Conservation (phyloP, 2,329 filamentous ascomycete species). For the Pseudogymnoascus sp. region DNA sequence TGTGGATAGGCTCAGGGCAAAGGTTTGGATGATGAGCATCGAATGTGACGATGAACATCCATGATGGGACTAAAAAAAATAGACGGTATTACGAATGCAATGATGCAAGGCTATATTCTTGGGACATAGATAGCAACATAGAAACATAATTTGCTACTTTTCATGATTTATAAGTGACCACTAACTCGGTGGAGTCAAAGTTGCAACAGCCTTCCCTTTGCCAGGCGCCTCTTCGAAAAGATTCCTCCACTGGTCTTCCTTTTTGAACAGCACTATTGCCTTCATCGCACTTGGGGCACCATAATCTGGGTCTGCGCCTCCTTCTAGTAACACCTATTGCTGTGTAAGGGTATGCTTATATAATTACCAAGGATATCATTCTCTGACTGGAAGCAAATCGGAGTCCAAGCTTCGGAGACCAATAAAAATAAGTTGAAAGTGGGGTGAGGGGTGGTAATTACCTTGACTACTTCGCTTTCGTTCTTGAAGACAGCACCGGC, state of each 20-base stretch:
- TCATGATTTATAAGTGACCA: not conserved
- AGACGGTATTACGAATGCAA: conserved; percentile 7
- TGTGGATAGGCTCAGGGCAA: conserved; percentile 44
- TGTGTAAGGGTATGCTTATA: conserved; percentile 11
- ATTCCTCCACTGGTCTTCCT: conserved; percentile 40
- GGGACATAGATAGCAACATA: conserved; percentile 1
- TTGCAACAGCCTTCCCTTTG: conserved; percentile 33
- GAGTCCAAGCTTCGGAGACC: not conserved
- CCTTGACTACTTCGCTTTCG: conserved; percentile 54
- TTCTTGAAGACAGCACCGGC: conserved; percentile 68
- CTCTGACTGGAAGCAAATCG: not conserved
- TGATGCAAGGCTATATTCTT: conserved; percentile 3
- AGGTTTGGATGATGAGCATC: conserved; percentile 34
- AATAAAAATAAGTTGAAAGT: not conserved
- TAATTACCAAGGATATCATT: not conserved
- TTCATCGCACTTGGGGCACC: conserved; percentile 41
- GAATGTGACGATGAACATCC: conserved; percentile 4
- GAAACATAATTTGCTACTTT: not conserved
- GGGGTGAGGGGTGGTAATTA: conserved; percentile 18
- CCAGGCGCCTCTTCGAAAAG: conserved; percentile 43
- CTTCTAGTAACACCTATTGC: conserved; percentile 34
- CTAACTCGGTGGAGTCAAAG: not conserved
- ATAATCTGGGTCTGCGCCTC: conserved; percentile 45
- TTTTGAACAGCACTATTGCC: conserved; percentile 43
- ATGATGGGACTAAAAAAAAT: not conserved